These are phyloP conservation scores for Eucalyptus erythrocorys DNA, from an alignment of 345 rosid species.

Conservation along the genomic window DNA sequence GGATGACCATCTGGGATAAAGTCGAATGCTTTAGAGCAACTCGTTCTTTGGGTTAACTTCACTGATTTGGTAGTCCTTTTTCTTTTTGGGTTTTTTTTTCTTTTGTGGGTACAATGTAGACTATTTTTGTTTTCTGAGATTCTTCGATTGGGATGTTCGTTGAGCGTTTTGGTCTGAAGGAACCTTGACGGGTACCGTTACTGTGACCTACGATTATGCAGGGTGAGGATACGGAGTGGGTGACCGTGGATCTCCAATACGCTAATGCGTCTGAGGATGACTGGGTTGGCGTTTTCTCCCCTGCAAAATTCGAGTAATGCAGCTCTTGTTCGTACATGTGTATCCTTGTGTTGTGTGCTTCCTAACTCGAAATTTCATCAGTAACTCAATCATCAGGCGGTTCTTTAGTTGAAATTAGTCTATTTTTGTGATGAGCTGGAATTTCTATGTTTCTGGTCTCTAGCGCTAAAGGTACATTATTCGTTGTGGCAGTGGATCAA, in stretches of 20 bases:
- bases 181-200: neutral
- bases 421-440: neutral
- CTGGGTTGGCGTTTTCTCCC: conserved; percentile 92
- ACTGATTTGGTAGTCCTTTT: neutral
- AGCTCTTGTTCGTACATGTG: neutral
- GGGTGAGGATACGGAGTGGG: conserved; percentile 83
- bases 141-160: neutral
- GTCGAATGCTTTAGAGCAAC: neutral
- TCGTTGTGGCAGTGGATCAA: conserved; percentile 28
- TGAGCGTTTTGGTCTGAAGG: neutral
- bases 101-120: neutral
- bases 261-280: conserved; percentile 41
- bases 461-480: neutral
- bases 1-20: neutral
- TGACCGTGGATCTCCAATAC: conserved; percentile 29
- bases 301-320: conserved; percentile 66
- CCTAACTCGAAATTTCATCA: neutral
- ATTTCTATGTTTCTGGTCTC: neutral
- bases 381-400: neutral
- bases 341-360: neutral
- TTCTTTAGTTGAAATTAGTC: neutral
- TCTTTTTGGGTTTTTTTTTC: neutral
- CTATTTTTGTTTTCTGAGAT: neutral
- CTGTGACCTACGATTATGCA: conserved; percentile 7
- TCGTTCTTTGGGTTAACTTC: neutral